Evolutionary conservation across 495 filamentous ascomycete species (phyloP), one percentile per base, ranked within the genome.

Genomic region (Aspergillus homomorphus): DNA sequence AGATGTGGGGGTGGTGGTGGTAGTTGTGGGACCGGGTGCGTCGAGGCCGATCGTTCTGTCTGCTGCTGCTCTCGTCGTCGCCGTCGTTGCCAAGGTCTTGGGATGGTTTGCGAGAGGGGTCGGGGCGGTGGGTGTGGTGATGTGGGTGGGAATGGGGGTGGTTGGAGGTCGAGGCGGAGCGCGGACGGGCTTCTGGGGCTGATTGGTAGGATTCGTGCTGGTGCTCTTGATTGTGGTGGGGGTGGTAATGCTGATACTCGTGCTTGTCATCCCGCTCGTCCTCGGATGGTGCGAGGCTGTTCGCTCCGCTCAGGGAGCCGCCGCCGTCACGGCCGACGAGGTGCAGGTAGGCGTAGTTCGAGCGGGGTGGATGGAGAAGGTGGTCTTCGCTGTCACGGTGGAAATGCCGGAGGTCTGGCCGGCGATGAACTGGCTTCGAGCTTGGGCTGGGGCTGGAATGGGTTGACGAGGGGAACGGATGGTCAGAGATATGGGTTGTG

Each of bases 1-100:
- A 26, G n/a, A 50, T 49, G 20, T 63, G 58, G 18, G 61, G 66
- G 26, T 70, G 65, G 41, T 69, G 60, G 18, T 67, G 64, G 24
- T 59, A 62, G 44, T 70, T 62, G 41, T 73, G 66, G 8, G 67
- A 56, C 4, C 68, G 68, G 38, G 58, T 45, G 15, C 67, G 67
- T 42, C 66, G 68, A 0, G 30, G 51, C 38, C 66, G 66, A 14
- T 68, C 66, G 1, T 59, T 59, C 42, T 62, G 63, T n/a, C 59
- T 57, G 8, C 72, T 71, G 38, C 78, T 79, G 22, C 79, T 73
- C 49, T 79, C 74, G 52, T 86, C 79, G 44, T 85, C 82, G 43
- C 76, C 78, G 52, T 83, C 79, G 42, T 73, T 70, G 56, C 71
- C 77, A 20, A 72, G 56, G 43, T 80, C 76, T 45, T 80, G 75